Evolutionary conservation across 2,329 filamentous ascomycete species (phyloP).

Genomic region (Pseudogymnoascus destructans): DNA sequence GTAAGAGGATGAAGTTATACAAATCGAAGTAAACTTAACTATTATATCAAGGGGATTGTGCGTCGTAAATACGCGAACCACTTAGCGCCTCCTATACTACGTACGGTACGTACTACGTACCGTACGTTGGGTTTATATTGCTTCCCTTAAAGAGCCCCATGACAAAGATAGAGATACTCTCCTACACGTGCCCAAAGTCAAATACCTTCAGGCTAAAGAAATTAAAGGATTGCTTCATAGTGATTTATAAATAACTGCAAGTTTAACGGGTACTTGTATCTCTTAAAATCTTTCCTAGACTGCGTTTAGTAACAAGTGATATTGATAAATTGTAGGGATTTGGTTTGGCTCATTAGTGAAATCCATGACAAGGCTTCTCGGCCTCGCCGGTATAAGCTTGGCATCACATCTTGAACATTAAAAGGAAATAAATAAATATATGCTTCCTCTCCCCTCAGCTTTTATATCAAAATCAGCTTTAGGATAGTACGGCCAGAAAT

Average conservation of each 20-base stretch:
- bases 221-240: background rate
- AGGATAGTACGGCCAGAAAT: background rate
- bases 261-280: background rate
- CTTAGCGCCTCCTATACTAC: background rate
- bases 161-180: background rate
- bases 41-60: background rate
- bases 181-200: background rate
- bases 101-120: background rate
- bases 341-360: background rate
- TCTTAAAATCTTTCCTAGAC: background rate
- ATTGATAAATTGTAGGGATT: background rate
- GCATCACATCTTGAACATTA: background rate
- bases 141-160: background rate
- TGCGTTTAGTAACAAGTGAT: background rate
- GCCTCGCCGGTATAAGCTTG: background rate
- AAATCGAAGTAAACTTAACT: background rate
- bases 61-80: background rate
- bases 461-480: background rate
- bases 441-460: background rate
- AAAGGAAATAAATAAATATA: background rate
- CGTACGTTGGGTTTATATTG: background rate
- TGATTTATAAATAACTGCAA: background rate
- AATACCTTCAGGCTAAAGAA: background rate
- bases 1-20: background rate
- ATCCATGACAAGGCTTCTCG: background rate